These are phyloP conservation scores for Epichloe bromicola DNA, from an alignment of 2,329 filamentous ascomycete species.

Conservation along the genomic window DNA sequence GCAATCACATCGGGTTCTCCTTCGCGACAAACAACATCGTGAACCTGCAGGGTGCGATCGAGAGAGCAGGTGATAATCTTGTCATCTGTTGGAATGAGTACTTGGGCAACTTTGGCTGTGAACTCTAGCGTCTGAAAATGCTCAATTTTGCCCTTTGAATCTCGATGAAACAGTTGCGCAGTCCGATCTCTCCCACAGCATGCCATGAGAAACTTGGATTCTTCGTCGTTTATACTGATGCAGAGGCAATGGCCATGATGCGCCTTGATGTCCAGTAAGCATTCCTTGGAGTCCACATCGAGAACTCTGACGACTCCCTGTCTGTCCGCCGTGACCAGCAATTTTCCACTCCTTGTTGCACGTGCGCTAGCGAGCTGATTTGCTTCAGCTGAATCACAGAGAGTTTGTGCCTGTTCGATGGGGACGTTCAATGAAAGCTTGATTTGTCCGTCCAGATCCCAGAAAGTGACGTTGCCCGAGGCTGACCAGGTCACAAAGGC, in stretches of 20 bases:
- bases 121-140: constrained; percentile 92
- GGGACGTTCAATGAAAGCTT: constrained; percentile 52
- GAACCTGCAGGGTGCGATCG: constrained; percentile 74
- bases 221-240: constrained; percentile 57
- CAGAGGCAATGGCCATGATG: constrained; percentile 78
- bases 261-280: constrained; percentile 63
- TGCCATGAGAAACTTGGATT: constrained; percentile 54
- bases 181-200: constrained; percentile 81
- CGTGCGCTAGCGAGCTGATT: constrained; percentile 50
- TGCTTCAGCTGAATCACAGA: constrained; percentile 35
- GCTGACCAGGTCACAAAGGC: constrained; percentile 84
- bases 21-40: constrained; percentile 63
- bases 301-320: constrained; percentile 68
- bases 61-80: constrained; percentile 75
- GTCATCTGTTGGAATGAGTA: constrained; percentile 60
- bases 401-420: constrained; percentile 47
- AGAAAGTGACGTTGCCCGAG: constrained; percentile 69
- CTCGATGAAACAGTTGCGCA: constrained; percentile 71
- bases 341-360: constrained; percentile 46
- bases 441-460: constrained; percentile 61
- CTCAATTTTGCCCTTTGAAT: constrained; percentile 45
- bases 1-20: constrained; percentile 52
- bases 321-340: constrained; percentile 74
- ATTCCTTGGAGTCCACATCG: constrained; percentile 46
- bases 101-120: constrained; percentile 67